Conservation (phyloP, 352 stramenopile species). For the Elongisporangium undulatum region DNA sequence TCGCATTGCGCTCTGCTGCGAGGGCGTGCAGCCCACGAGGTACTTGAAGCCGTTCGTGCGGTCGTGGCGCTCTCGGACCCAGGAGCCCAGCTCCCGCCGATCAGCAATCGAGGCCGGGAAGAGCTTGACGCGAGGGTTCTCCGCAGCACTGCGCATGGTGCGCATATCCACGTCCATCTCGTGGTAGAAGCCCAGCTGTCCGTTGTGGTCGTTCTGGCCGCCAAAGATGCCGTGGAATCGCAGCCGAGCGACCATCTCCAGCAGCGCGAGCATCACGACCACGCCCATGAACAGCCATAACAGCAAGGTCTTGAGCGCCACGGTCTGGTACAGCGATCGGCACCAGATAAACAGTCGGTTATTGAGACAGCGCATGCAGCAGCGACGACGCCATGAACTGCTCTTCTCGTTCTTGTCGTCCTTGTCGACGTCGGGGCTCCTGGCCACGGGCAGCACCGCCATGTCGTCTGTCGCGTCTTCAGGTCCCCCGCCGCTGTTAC, state of each 20-base stretch:
- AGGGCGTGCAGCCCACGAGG: slow-evolving; percentile 53
- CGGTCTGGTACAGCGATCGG: slow-evolving; percentile 10
- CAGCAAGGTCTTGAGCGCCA: slow-evolving; percentile 9
- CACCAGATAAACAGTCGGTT: neutral
- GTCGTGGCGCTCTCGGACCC: slow-evolving; percentile 51
- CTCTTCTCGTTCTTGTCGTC: slow-evolving; percentile 24
- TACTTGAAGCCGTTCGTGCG: slow-evolving; percentile 73
- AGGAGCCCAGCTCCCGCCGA: slow-evolving; percentile 49
- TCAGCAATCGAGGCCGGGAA: slow-evolving; percentile 34
- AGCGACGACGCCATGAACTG: slow-evolving; percentile 3
- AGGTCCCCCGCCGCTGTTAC: slow-evolving; percentile 14
- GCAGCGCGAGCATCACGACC: slow-evolving; percentile 22
- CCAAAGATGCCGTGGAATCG: slow-evolving; percentile 52
- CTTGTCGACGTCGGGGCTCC: slow-evolving; percentile 6
- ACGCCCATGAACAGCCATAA: neutral
- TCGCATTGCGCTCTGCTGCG: slow-evolving; percentile 63
- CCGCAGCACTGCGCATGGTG: slow-evolving; percentile 25
- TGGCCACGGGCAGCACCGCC: slow-evolving; percentile 18
- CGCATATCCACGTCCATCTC: slow-evolving; percentile 79
- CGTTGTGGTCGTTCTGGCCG: slow-evolving; percentile 24
- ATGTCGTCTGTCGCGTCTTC: slow-evolving; percentile 13
- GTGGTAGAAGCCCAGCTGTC: slow-evolving; percentile 69
- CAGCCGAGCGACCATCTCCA: slow-evolving; percentile 48
- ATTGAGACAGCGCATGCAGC: slow-evolving; percentile 8
- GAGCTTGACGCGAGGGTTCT: slow-evolving; percentile 29